Percentiles rank a stretch among this genome's conserved stretches.
These are phyloP conservation scores for Protomyces arabidopsidicola DNA, from an alignment of 1,139 yeast species.

Conservation along the genomic window DNA sequence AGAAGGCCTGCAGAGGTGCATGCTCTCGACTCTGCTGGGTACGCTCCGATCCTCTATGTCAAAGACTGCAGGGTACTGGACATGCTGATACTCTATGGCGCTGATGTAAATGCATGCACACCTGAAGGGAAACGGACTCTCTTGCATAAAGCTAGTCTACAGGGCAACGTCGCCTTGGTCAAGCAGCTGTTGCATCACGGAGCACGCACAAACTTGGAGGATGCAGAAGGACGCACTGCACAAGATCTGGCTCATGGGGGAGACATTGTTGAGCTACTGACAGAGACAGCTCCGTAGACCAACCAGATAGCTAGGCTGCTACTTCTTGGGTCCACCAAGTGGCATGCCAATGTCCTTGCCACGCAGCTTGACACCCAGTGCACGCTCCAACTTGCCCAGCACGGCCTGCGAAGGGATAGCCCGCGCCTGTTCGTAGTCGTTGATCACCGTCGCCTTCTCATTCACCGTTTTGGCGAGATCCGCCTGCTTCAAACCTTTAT, in stretches of 20 bases:
- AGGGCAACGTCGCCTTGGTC: conserved; percentile 1
- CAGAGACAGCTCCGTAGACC: background rate
- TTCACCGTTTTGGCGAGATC: conserved; percentile 92
- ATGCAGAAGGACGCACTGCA: conserved; percentile 6
- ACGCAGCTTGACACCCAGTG: conserved; percentile 87
- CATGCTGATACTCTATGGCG: background rate
- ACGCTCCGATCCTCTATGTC: conserved; percentile 10
- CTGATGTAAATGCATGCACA: background rate
- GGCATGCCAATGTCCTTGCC: conserved; percentile 96
- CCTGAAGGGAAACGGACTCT: conserved; percentile 9
- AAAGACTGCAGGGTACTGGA: background rate
- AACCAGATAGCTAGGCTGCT: conserved; percentile 29
- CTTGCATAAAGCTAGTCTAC: conserved; percentile 5
- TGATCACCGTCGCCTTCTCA: conserved; percentile 91
- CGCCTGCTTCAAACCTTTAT: conserved; percentile 85
- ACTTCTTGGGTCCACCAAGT: conserved; percentile 67
- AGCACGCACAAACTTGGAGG: background rate
- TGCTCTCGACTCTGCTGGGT: conserved; percentile 11
- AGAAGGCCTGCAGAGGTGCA: background rate
- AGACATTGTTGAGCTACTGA: background rate
- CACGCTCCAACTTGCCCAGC: conserved; percentile 87
- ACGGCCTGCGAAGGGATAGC: conserved; percentile 96
- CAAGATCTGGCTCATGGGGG: background rate
- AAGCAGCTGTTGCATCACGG: background rate
- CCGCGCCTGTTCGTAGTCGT: conserved; percentile 95